Percentiles rank a stretch among this genome's conserved stretches.
Evolutionary conservation across 2,329 filamentous ascomycete genomes (phyloP).

Genomic region (Bipolaris victoriae): DNA sequence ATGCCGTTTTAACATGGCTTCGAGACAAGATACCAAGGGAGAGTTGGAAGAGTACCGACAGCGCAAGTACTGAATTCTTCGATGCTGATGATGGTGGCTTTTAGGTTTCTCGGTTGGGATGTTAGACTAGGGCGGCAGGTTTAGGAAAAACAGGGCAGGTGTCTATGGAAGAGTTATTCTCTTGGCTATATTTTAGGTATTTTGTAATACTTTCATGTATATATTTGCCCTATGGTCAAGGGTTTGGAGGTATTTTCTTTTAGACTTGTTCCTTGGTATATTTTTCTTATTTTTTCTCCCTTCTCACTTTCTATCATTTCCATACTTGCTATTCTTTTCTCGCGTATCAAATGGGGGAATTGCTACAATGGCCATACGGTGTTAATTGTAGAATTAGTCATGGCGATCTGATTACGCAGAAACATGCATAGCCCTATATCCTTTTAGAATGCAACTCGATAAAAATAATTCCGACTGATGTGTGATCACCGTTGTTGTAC

Average conservation of each 20-base stretch:
- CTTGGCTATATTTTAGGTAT: conserved; percentile 3
- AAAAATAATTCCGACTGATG: not conserved
- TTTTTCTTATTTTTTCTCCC: not conserved
- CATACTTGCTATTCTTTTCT: not conserved
- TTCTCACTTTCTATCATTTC: not conserved
- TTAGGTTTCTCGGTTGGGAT: conserved; percentile 6
- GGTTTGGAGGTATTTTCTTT: not conserved
- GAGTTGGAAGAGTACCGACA: conserved; percentile 29
- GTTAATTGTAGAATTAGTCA: not conserved
- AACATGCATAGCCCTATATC: not conserved
- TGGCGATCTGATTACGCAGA: not conserved
- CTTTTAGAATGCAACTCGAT: not conserved
- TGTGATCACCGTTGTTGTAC: not conserved
- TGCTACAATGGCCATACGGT: not conserved
- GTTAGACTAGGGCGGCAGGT: not conserved
- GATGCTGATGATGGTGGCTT: conserved; percentile 25
- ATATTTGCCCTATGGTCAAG: not conserved
- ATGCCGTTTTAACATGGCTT: conserved; percentile 81
- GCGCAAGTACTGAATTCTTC: conserved; percentile 33
- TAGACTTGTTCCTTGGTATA: not conserved
- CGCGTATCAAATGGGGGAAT: not conserved
- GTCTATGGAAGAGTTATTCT: not conserved
- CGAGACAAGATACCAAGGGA: conserved; percentile 71
- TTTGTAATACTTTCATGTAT: conserved; percentile 18
- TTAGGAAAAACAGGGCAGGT: not conserved